Base-by-base conservation (phyloP, 345 rosid species). In the Lumnitzera racemosa region DNA sequence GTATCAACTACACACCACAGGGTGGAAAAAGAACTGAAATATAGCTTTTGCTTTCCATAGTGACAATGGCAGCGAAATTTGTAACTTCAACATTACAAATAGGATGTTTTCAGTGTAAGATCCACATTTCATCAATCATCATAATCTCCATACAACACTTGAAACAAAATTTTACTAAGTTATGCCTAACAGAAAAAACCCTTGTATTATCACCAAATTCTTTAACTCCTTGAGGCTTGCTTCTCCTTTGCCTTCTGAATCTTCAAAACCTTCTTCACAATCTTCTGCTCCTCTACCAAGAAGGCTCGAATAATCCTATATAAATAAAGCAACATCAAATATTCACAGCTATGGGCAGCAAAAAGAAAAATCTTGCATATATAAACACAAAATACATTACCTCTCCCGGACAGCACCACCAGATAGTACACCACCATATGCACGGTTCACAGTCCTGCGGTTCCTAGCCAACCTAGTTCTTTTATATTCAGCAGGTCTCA, bases 401-500 rank as follows among this genome's bases (percentile, higher is more conserved):
- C 96, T 85, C 68, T 83, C 91, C 61, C 96, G 72, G 27, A 85
- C 91, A 74, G 91, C 96, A 72, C 76, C 66, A 48, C 82, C 92
- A 13, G 86, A 85, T 63, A 88, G 56, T 20, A 88, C 92, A 2
- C 92, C 96, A 20, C 96, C 92, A 23, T 88, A 88, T 14, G 96
- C 80, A 72, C 96, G 92, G 76, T 81, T 88, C 51, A 88, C 96
- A 1, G 96, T 83, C 62, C 90, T 77, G 4, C 88, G 70, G 74
- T 85, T 85, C 62, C 92, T 78, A 3, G 92, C 60, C 57, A 85
- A 74, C 43, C 88, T 69, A 58, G 92, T 83, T 64, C 88, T 88
- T 77, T 85, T 88, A 70, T 88, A 88, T 61, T 88, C 85, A 57
- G 91, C 63, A 11, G 96, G 96, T 73, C 96, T 81, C 81, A 88